Percentiles rank a stretch among this genome's conserved stretches.
These are phyloP conservation scores for Turnera subulata DNA, from an alignment of 345 rosid genomes.

Conservation along the genomic window DNA sequence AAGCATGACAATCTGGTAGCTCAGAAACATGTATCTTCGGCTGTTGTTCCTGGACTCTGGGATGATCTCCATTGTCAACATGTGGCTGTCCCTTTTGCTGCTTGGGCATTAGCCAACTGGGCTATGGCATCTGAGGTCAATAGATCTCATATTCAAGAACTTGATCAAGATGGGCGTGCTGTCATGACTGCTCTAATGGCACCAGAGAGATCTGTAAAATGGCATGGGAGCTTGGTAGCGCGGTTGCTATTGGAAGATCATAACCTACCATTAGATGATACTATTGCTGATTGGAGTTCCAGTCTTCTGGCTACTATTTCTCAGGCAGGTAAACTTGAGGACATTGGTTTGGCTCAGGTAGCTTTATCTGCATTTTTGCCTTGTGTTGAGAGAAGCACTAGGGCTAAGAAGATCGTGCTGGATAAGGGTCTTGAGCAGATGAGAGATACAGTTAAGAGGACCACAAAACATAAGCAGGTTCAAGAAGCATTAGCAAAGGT, in stretches of 20 bases:
- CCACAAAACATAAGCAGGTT: constrained; percentile 56
- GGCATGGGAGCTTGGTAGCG: constrained; percentile 98
- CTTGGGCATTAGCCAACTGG: constrained; percentile 99
- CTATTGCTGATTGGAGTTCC: constrained; percentile 90
- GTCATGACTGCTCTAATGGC: constrained; percentile 86
- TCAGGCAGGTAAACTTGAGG: constrained; percentile 80
- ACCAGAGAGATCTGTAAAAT: constrained; percentile 97
- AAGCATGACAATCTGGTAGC: constrained; percentile 48
- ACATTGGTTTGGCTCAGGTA: constrained; percentile 69
- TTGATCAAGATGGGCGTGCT: constrained; percentile 84
- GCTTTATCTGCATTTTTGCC: constrained; percentile 83
- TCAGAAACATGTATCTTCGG: constrained; percentile 57
- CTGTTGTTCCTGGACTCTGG: constrained; percentile 98
- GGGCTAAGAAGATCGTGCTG: constrained; percentile 59
- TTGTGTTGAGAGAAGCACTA: constrained; percentile 75
- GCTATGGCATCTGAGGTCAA: constrained; percentile 88
- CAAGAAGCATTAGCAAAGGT: constrained; percentile 91
- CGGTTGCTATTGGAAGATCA: constrained; percentile 77
- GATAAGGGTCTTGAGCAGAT: constrained; percentile 81
- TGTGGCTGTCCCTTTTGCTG: constrained; percentile 99
- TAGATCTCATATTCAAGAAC: constrained; percentile 79
- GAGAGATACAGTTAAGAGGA: constrained; percentile 72
- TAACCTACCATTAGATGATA: constrained; percentile 70
- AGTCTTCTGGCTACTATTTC: constrained; percentile 77
- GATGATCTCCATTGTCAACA: constrained; percentile 96